Evolutionary conservation across 2,329 filamentous ascomycete genomes (phyloP).

Genomic region (Hypocrella siamensis): DNA sequence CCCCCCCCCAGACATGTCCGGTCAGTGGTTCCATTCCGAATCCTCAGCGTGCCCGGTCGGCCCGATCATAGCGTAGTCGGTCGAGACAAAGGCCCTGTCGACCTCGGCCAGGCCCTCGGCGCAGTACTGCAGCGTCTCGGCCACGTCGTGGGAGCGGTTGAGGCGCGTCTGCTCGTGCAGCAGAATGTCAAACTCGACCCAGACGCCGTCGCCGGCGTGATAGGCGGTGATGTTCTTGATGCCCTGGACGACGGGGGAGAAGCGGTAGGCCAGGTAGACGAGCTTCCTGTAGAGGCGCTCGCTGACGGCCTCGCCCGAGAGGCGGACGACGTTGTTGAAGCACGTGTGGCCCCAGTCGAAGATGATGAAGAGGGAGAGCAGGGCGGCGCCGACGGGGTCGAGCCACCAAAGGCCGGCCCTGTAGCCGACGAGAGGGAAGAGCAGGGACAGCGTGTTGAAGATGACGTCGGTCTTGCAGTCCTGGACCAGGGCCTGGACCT

Average conservation of each 20-base stretch:
- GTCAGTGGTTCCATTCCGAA: constrained; percentile 7
- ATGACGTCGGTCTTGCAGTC: constrained; percentile 52
- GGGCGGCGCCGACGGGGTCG: constrained; percentile 42
- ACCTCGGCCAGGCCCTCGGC: constrained; percentile 15
- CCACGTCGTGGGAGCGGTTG: constrained; percentile 15
- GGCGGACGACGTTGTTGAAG: constrained; percentile 14
- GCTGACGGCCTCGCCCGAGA: constrained; percentile 16
- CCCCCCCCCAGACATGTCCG: no score
- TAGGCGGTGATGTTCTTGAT: constrained; percentile 19
- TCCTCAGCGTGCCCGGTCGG: constrained; percentile 15
- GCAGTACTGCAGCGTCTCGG: constrained; percentile 18
- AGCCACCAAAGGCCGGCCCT: constrained; percentile 49
- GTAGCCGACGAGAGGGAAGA: constrained; percentile 61
- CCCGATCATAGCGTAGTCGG: constrained; percentile 16
- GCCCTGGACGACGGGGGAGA: constrained; percentile 14
- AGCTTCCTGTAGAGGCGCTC: constrained; percentile 15
- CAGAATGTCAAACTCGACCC: constrained; percentile 17
- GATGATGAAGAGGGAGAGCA: constrained; percentile 52
- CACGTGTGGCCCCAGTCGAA: constrained; percentile 49
- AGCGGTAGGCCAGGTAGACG: constrained; percentile 17
- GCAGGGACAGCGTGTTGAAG: constrained; percentile 75
- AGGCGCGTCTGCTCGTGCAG: constrained; percentile 15
- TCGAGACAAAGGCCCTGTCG: constrained; percentile 18
- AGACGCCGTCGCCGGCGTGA: constrained; percentile 17
- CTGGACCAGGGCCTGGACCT: constrained; percentile 52